Evolutionary conservation across 352 stramenopile species (phyloP).

Genomic region (Globisporangium cystogenes): DNA sequence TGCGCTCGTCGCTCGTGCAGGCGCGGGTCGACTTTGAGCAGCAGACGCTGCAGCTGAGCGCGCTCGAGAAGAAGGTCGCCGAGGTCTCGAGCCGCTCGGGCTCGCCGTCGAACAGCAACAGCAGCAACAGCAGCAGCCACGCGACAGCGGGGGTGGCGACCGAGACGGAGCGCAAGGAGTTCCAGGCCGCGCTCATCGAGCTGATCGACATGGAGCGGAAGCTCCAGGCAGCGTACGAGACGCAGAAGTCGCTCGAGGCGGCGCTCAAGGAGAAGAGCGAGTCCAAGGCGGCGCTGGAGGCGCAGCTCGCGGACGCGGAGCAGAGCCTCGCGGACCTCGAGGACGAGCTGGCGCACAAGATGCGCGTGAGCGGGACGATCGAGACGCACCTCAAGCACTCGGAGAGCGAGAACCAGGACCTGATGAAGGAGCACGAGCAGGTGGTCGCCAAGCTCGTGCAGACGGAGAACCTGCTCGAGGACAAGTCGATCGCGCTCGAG

Average conservation of each 20-base stretch:
- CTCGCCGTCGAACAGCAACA: slow-evolving; percentile 13
- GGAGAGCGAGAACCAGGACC: slow-evolving; percentile 40
- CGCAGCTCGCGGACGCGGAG: slow-evolving; percentile 33
- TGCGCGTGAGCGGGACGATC: slow-evolving; percentile 40
- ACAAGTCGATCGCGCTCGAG: slow-evolving; percentile 61
- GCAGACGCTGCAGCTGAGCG: slow-evolving; percentile 48
- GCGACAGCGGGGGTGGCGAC: no score
- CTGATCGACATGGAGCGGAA: slow-evolving; percentile 69
- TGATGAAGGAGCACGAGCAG: slow-evolving; percentile 37
- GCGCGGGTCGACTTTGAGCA: slow-evolving; percentile 47
- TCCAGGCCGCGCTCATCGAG: slow-evolving; percentile 51
- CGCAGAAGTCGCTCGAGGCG: slow-evolving; percentile 42
- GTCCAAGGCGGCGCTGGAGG: slow-evolving; percentile 39
- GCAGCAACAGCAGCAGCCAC: no score
- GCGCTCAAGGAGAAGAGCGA: slow-evolving; percentile 45
- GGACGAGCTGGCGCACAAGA: slow-evolving; percentile 49
- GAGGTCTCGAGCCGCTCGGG: slow-evolving; percentile 29
- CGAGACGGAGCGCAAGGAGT: slow-evolving; percentile 53
- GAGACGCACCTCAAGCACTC: slow-evolving; percentile 39
- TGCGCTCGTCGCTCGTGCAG: slow-evolving; percentile 55
- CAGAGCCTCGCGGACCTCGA: slow-evolving; percentile 47
- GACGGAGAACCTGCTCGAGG: slow-evolving; percentile 42
- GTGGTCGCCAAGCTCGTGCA: slow-evolving; percentile 44
- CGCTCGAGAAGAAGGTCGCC: slow-evolving; percentile 53
- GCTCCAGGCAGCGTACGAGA: slow-evolving; percentile 54